Conservation (phyloP, 2,329 filamentous ascomycete species). For the Trichoderma atroviride region DNA sequence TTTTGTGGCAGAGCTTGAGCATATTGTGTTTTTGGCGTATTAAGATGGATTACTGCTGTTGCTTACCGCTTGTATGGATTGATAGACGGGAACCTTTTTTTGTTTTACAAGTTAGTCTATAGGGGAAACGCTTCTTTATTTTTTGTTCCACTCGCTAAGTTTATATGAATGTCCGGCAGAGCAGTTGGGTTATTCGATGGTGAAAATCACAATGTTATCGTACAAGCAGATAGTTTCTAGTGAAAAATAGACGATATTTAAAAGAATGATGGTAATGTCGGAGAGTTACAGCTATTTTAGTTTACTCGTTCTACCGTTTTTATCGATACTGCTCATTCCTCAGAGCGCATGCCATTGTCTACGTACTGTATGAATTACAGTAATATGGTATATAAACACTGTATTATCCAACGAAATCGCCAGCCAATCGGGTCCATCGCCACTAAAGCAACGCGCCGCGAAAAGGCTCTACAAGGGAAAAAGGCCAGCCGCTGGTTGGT, state of each 20-base stretch:
- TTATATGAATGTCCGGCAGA: background rate
- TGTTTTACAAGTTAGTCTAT: background rate
- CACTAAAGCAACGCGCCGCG: slow-evolving; percentile 18
- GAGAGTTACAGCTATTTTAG: background rate
- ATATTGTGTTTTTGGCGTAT: slow-evolving; percentile 4
- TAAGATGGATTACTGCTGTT: background rate
- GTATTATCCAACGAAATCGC: background rate
- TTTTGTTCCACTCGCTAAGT: background rate
- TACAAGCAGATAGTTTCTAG: background rate
- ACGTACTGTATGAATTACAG: background rate
- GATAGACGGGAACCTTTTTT: slow-evolving; percentile 13
- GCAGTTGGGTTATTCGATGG: background rate
- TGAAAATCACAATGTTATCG: background rate
- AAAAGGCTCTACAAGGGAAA: slow-evolving; percentile 18
- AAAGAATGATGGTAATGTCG: background rate
- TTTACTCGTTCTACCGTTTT: background rate
- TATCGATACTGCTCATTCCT: background rate
- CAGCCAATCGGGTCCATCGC: slow-evolving; percentile 8
- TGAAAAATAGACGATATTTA: background rate
- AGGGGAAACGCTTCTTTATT: background rate
- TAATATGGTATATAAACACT: background rate
- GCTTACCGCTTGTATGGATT: background rate
- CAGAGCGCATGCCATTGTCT: background rate
- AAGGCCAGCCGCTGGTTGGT: slow-evolving; percentile 9
- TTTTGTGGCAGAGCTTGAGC: background rate